Evolutionary conservation across 495 filamentous ascomycete genomes (phyloP).

Genomic region (Penicillium simplicissimum): DNA sequence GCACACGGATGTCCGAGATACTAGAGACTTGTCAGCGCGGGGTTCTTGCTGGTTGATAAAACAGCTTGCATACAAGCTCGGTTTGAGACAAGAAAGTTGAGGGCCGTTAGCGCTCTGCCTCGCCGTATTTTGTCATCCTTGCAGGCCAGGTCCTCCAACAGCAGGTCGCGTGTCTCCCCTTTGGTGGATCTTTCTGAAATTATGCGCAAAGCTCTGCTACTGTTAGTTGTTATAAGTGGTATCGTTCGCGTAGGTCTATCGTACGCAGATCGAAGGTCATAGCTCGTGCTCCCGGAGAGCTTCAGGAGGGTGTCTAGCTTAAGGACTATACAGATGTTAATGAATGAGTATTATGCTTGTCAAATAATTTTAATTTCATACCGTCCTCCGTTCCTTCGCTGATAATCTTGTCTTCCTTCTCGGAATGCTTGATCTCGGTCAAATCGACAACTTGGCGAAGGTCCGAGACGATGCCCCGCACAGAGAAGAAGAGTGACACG

Average conservation of each 20-base stretch:
- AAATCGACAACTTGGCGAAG: conserved; percentile 48
- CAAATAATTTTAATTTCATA: conserved; percentile 12
- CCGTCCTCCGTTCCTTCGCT: conserved; percentile 52
- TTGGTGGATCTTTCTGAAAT: conserved; percentile 50
- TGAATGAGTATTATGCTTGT: not conserved
- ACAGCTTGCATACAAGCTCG: conserved; percentile 38
- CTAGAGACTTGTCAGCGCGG: conserved; percentile 26
- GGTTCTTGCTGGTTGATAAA: not conserved
- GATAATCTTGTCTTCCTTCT: conserved; percentile 47
- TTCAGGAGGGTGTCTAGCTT: conserved; percentile 53
- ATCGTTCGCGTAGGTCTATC: conserved; percentile 13
- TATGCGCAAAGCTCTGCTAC: conserved; percentile 47
- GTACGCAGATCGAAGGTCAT: conserved; percentile 55
- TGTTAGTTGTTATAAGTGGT: conserved; percentile 10
- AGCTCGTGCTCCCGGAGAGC: conserved; percentile 50
- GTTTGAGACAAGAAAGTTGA: conserved; percentile 47
- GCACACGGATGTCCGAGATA: conserved; percentile 44
- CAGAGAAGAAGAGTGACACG: conserved; percentile 48
- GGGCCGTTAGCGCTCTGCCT: conserved; percentile 42
- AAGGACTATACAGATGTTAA: conserved; percentile 34
- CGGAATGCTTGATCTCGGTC: conserved; percentile 50
- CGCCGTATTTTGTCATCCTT: conserved; percentile 33
- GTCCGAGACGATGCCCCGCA: conserved; percentile 46
- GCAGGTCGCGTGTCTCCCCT: conserved; percentile 40
- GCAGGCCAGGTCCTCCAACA: conserved; percentile 45